Evolutionary conservation across 176 grass and related monocot species (phyloP).

Genomic region (Tillandsia leiboldiana): DNA sequence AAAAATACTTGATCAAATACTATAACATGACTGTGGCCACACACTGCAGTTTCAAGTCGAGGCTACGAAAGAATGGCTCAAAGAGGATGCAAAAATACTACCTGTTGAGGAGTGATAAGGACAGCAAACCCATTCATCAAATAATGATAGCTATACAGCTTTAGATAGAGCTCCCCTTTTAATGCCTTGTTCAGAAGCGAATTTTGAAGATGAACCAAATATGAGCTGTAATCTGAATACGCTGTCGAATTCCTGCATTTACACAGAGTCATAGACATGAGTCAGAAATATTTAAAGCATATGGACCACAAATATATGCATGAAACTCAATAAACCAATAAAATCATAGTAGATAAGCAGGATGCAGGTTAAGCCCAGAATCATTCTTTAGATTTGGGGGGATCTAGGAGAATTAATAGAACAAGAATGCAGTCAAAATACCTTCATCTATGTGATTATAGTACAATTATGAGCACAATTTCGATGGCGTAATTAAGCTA

Average conservation of each 20-base stretch:
- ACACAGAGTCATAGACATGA: not conserved
- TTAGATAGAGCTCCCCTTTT: conserved; percentile 69
- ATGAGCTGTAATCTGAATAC: conserved; percentile 55
- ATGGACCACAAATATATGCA: not conserved
- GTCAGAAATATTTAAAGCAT: too few species aligned
- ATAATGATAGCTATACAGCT: conserved; percentile 91
- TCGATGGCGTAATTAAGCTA: too few species aligned
- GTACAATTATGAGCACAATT: too few species aligned
- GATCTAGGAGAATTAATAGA: not conserved
- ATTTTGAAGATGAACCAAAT: conserved; percentile 70
- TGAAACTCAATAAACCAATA: not conserved
- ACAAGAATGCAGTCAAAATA: not conserved
- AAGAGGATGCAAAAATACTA: conserved; percentile 16
- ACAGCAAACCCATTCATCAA: conserved; percentile 95
- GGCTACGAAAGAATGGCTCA: not conserved
- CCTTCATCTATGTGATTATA: not conserved
- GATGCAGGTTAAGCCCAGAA: not conserved
- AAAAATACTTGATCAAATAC: not conserved
- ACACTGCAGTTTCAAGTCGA: not conserved
- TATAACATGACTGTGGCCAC: not conserved
- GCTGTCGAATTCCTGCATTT: conserved; percentile 55
- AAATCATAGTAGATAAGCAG: not conserved
- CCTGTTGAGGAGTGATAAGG: conserved; percentile 81
- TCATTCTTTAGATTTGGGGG: not conserved
- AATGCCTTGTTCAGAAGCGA: conserved; percentile 70